A percentile compares a stretch with the other conserved stretches of the same genome.
Evolutionary conservation across 2,329 filamentous ascomycete species (phyloP).

Genomic region (Paraphaeosphaeria sporulosa): DNA sequence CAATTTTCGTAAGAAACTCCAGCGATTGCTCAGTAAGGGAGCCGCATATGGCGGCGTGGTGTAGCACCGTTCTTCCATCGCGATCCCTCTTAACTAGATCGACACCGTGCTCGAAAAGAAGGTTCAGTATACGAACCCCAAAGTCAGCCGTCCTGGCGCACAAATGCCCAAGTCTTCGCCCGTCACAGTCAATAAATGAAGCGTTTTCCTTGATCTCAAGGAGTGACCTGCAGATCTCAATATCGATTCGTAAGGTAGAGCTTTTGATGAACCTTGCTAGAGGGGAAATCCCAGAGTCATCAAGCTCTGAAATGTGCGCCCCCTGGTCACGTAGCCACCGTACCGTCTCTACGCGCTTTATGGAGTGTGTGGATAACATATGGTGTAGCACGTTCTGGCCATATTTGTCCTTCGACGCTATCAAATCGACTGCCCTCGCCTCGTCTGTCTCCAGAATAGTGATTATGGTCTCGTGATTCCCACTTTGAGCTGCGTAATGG

Average conservation of each 20-base stretch:
- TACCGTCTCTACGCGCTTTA: neutral
- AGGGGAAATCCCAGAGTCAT: neutral
- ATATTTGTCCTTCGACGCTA: neutral
- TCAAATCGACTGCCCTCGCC: neutral
- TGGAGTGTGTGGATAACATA: neutral
- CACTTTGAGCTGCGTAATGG: conserved; percentile 18
- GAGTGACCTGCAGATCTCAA: conserved; percentile 4
- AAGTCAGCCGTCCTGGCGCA: neutral
- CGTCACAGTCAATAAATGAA: conserved; percentile 12
- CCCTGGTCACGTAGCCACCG: neutral
- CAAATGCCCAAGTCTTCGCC: conserved; percentile 18
- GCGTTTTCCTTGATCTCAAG: conserved; percentile 17
- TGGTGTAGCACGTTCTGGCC: neutral
- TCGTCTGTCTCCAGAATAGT: neutral
- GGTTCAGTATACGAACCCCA: conserved; percentile 11
- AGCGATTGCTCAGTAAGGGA: conserved; percentile 10
- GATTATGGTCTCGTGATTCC: conserved; percentile 11
- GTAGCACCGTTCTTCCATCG: conserved; percentile 16
- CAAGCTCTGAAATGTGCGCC: neutral
- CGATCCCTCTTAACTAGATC: conserved; percentile 18
- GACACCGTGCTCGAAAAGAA: conserved; percentile 14
- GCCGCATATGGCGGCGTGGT: conserved; percentile 12
- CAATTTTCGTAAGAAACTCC: neutral
- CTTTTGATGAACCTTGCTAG: neutral
- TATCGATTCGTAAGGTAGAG: neutral